Conservation (phyloP, 208 protist genomes). For the Leishmania guyanensis region DNA sequence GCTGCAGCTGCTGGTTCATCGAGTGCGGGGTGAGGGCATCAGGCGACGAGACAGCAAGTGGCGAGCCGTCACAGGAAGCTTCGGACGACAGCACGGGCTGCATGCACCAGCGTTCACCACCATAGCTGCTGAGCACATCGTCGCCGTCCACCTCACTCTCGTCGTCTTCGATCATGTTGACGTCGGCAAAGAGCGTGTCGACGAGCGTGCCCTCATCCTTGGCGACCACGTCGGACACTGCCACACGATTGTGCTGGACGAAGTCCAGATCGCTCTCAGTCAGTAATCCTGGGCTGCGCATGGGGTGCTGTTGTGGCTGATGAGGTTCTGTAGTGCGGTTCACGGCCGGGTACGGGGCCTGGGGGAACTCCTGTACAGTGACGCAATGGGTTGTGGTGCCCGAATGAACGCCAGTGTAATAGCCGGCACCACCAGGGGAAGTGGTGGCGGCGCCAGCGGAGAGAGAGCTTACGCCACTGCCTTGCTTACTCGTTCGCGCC, state of each 20-base stretch:
- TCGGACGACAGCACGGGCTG: neutral
- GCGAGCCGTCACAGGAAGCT: neutral
- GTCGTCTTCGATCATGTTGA: constrained; percentile 38
- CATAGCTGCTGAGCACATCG: constrained; percentile 6
- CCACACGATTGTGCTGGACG: constrained; percentile 59
- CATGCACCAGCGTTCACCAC: constrained; percentile 7
- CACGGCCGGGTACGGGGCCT: neutral
- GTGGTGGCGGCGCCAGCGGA: neutral
- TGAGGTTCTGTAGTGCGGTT: neutral
- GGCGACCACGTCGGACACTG: constrained; percentile 49
- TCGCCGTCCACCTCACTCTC: constrained; percentile 35
- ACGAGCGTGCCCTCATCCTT: constrained; percentile 49
- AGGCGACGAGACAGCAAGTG: neutral
- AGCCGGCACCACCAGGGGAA: neutral
- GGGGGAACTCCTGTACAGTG: constrained; percentile 7
- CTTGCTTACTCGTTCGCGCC: neutral
- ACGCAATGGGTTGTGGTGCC: neutral
- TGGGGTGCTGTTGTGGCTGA: neutral
- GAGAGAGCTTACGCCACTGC: neutral
- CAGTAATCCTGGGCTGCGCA: constrained; percentile 6
- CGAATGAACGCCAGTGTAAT: neutral
- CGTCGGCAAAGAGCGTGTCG: constrained; percentile 46
- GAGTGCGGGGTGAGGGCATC: neutral
- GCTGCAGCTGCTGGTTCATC: neutral
- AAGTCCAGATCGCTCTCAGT: constrained; percentile 30